Base-by-base conservation (phyloP, 2,329 filamentous ascomycete genomes). In the Sarocladium kiliense region DNA sequence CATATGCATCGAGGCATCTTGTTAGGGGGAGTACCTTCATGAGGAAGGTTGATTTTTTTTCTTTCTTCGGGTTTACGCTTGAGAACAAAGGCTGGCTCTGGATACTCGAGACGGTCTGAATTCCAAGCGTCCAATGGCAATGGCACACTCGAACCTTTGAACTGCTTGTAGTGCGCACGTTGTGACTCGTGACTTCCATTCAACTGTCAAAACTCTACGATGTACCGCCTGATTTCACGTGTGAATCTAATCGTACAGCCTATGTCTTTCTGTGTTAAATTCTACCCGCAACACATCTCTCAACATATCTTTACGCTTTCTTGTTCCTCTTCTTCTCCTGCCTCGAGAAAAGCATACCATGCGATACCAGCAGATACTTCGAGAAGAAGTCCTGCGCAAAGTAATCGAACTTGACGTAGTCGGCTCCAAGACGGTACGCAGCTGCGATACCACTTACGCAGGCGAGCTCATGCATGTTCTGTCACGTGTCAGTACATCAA, bases 371-470 rank as follows among this genome's bases (percentile, higher is more conserved):
- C 3, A 78, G 60, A 58, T 77, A 78, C 56, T 78, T 78, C 51
- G 68, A 66, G 54, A 78, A 77, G 58, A 78, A 73, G 42, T 76
- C 69, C 57, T 76, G 70, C 0, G 74, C 75, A 59, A 77, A 68
- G 70, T 78, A 73, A 62, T 87, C 82, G 14, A 87, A 74, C 57
- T 79, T 80, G 1, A 74, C 73, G 61, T 89, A 89, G 1, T 76
- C 72, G 0, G 86, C 87, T 0, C 87, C 87, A 0, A 89, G 71
- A 47, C 82, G 79, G 54, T 87, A 87, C 0, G 86, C 87, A 2
- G 86, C 87, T 3, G 85, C 83, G 49, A 89, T 87, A 0, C 87
- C 86, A 55, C 80, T 84, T 51, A 90, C 84, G 56, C 85, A 84
- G 1, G 87, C 87, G 10, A 88, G 75, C 63, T 90, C 87, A 61